Percentiles rank a stretch among this genome's conserved stretches.
Conservation (phyloP, 2,329 filamentous ascomycete species). For the Cercospora berteroae region DNA sequence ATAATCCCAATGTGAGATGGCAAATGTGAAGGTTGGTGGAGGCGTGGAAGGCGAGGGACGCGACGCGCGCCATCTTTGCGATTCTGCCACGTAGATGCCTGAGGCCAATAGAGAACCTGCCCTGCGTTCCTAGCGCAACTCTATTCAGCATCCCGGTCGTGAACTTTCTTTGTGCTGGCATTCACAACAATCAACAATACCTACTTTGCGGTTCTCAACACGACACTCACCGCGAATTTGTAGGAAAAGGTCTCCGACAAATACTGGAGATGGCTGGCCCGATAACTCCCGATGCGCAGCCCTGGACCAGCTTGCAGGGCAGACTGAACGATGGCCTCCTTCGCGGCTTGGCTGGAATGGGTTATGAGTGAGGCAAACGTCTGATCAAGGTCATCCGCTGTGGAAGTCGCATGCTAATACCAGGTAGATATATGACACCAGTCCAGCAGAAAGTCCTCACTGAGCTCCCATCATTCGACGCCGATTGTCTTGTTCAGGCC, state of each 20-base stretch:
- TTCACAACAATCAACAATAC: neutral
- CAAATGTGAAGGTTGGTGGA: neutral
- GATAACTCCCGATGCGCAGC: conserved; percentile 19
- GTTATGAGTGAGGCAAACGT: conserved; percentile 26
- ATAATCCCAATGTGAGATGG: neutral
- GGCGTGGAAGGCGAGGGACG: neutral
- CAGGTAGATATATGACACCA: conserved; percentile 49
- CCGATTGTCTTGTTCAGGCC: conserved; percentile 61
- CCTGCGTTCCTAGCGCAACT: neutral
- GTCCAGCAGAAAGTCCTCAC: conserved; percentile 56
- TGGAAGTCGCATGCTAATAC: conserved; percentile 40
- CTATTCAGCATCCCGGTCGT: neutral
- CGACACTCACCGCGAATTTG: neutral
- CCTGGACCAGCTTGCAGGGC: conserved; percentile 28
- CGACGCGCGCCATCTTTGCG: neutral
- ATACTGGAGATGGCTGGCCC: conserved; percentile 1
- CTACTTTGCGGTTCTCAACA: neutral
- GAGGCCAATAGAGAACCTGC: neutral
- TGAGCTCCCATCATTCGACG: conserved; percentile 49
- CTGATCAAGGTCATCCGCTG: conserved; percentile 14
- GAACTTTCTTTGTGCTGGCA: neutral
- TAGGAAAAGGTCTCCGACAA: neutral
- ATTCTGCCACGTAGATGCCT: neutral
- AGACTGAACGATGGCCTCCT: conserved; percentile 27
- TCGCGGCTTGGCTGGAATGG: conserved; percentile 23